Conservation (phyloP, 1,284 basidiomycete species). For the Quambalaria eucalypti region DNA sequence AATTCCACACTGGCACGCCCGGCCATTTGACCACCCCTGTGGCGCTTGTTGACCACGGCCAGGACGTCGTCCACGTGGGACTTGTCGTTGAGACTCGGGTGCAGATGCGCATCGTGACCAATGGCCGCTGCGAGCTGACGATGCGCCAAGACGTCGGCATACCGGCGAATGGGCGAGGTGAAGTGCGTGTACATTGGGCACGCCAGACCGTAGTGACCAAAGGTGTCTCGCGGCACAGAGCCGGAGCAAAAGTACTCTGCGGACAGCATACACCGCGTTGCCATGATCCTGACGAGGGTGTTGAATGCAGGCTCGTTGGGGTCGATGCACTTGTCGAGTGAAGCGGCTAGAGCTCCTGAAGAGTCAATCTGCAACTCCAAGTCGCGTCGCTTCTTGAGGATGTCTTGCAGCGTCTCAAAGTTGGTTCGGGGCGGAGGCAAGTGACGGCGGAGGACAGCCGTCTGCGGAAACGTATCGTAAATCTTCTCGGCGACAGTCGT, state of each 20-base stretch:
- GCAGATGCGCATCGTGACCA: constrained; percentile 64
- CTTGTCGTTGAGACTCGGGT: constrained; percentile 79
- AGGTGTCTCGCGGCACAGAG: constrained; percentile 80
- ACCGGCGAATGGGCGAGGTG: constrained; percentile 52
- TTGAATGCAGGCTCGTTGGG: constrained; percentile 62
- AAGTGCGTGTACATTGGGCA: constrained; percentile 97
- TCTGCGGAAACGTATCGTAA: constrained; percentile 88
- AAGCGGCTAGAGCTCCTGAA: constrained; percentile 80
- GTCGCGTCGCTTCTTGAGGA: constrained; percentile 74
- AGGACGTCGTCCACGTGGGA: constrained; percentile 77
- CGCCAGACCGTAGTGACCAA: constrained; percentile 92
- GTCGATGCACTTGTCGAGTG: constrained; percentile 73
- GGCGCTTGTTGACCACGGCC: constrained; percentile 79
- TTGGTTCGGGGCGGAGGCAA: constrained; percentile 69
- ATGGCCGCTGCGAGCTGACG: constrained; percentile 88
- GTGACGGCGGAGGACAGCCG: constrained; percentile 88
- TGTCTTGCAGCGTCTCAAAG: constrained; percentile 91
- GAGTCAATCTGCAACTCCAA: constrained; percentile 82
- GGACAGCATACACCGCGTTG: constrained; percentile 93
- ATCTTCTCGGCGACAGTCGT: constrained; percentile 86
- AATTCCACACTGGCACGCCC: constrained; percentile 92
- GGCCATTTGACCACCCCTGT: constrained; percentile 94
- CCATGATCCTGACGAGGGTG: constrained; percentile 96
- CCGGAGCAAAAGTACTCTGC: constrained; percentile 98
- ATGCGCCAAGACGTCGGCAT: constrained; percentile 79